A percentile compares a stretch with the other conserved stretches of the same genome.
These are phyloP conservation scores for Xerocomus brunneocitrinus DNA, from an alignment of 768 basidiomycete species.

Conservation along the genomic window DNA sequence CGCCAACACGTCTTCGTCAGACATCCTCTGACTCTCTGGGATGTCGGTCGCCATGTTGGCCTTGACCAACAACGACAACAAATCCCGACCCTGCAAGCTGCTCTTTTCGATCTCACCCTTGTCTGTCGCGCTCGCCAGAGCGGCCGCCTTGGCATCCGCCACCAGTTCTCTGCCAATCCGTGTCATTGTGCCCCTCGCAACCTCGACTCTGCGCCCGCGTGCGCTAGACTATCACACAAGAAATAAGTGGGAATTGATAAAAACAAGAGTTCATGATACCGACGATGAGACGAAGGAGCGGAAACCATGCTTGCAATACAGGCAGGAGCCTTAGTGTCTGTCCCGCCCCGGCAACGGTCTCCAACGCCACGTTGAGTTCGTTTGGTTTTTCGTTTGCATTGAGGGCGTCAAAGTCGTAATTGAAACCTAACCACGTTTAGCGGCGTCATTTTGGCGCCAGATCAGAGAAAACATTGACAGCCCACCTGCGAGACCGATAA, in stretches of 20 bases:
- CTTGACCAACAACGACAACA: constrained; percentile 48
- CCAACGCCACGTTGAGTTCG: not conserved
- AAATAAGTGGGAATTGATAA: not conserved
- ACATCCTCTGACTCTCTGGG: constrained; percentile 48
- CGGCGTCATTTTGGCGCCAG: not conserved
- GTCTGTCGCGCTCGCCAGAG: constrained; percentile 21
- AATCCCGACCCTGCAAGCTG: constrained; percentile 42
- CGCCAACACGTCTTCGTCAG: constrained; percentile 57
- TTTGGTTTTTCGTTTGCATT: not conserved
- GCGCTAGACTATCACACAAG: not conserved
- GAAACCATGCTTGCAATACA: not conserved
- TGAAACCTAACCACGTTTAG: not conserved
- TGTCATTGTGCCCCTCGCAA: not conserved
- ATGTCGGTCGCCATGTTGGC: constrained; percentile 38
- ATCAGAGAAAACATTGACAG: not conserved
- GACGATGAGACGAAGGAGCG: not conserved
- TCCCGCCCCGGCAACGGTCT: not conserved
- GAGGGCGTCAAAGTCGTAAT: not conserved
- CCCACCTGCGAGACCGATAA: not conserved
- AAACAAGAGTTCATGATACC: not conserved
- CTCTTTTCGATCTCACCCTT: constrained; percentile 33
- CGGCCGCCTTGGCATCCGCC: constrained; percentile 9
- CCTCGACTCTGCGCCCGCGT: not conserved
- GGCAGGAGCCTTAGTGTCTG: not conserved
- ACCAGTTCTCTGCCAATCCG: not conserved